Evolutionary conservation across 495 filamentous ascomycete genomes (phyloP), one percentile per base, ranked within the genome.

Genomic region (Margaritispora aquatica): DNA sequence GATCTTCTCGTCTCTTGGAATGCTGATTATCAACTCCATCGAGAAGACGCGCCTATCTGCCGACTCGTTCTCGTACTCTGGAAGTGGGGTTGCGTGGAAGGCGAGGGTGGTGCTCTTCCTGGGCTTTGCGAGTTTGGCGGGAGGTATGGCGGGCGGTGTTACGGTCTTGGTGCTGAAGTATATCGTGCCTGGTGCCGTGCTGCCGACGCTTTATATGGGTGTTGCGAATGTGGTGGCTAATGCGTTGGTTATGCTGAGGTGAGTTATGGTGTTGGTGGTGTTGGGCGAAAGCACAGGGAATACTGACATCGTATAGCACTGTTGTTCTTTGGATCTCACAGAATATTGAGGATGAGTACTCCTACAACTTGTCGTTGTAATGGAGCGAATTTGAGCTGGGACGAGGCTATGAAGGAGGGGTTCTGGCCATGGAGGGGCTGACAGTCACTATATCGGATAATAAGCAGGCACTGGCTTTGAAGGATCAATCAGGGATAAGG

Each of bases 341-440:
- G 82, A 99, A 97, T 68, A 96, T 97, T 75, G 95, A 99, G 75
- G 95, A 98, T 66, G 93, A 97, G 73, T 98, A 97, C 70, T 91
- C 90, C 52, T 98, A 98, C 73, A 97, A 91, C 69, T 77, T 98
- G 58, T 87, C 93, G 44, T 80, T 98, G 60, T 97, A 68, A 84
- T 53, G 55, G 51, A 26, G 17, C 7, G 2, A 15, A 17, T 3
- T 15, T 60, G 48, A 21, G 29, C 26, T 22, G 26, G 26, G 34
- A 20, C 10, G 17, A 46, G 19, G 41, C 47, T 21, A 26, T 24
- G 11, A 10, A 26, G 10, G 21, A 41, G 31, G 27, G 26, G 29
- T 34, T 5, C 29, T 19, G 17, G 27, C 5, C 23, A 4, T 24
- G 26, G 47, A n/a, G 19, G 38, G 38, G 38, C 3, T 8, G 38